Conservation (phyloP, 2,329 filamentous ascomycete genomes). For the Stachybotrys chartarum region DNA sequence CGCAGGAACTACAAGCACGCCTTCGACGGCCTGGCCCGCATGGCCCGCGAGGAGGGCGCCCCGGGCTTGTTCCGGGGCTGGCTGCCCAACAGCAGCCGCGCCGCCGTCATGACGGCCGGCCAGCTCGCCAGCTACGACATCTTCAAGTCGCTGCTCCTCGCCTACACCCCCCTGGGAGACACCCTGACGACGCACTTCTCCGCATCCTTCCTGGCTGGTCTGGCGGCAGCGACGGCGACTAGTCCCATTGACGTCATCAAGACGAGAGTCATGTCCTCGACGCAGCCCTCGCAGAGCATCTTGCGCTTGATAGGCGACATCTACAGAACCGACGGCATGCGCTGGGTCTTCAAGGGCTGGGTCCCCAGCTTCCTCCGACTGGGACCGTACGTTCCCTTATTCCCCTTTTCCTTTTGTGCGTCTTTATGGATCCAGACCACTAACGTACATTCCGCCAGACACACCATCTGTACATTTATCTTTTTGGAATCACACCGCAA, state of each 20-base stretch:
- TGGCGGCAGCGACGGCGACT: constrained; percentile 78
- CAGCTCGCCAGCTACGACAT: constrained; percentile 81
- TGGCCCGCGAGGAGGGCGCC: constrained; percentile 79
- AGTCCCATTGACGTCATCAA: constrained; percentile 86
- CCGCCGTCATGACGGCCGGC: constrained; percentile 79
- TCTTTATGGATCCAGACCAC: not conserved
- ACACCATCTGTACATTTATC: constrained; percentile 82
- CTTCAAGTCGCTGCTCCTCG: constrained; percentile 65
- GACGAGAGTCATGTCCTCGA: constrained; percentile 75
- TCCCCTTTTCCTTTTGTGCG: not conserved
- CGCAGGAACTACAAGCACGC: constrained; percentile 87
- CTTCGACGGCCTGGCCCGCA: constrained; percentile 75
- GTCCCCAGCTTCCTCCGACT: constrained; percentile 65
- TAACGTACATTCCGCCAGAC: constrained; percentile 32
- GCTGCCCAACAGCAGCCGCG: constrained; percentile 73
- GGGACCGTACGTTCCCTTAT: constrained; percentile 46
- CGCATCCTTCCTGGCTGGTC: constrained; percentile 69
- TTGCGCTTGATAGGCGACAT: constrained; percentile 57
- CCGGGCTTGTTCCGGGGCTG: constrained; percentile 75
- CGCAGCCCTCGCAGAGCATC: constrained; percentile 39
- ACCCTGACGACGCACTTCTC: constrained; percentile 71
- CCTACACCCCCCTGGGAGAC: constrained; percentile 60
- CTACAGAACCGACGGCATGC: constrained; percentile 61
- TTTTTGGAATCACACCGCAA: constrained; percentile 85
- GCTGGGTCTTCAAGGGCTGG: constrained; percentile 89